Base-by-base conservation (phyloP, 75 land plant species). In the Selaginella moellendorffii region DNA sequence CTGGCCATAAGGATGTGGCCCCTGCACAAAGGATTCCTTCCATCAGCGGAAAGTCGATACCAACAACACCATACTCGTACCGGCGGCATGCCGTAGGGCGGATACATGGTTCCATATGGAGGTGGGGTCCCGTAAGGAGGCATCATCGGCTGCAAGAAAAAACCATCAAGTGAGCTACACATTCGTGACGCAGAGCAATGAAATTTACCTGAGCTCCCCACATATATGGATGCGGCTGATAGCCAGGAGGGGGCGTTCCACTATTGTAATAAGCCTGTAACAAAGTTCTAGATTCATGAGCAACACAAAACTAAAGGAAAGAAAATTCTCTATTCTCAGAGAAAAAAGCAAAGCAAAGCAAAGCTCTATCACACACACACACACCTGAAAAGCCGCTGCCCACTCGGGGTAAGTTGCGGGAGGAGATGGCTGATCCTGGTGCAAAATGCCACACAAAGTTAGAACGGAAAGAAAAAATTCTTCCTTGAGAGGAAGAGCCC, bases 251-350 rank as follows among this genome's bases (percentile, higher is more conserved):
- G 5, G 96, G 96, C 5, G 24, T 21, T 27, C 96, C 75, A 28
- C 82, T 69, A 5, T 80, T 78, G 79, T 90, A 90, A 72, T 83
- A 90, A 46, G 96, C 96, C 84, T 85, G 77, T 61, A 63, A 14
- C 5, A 36, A 36, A 5, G 46, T 5, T 5, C n/a, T n/a, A n/a
- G n/a, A 5, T 36, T 36, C 14, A 14, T 36, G 10, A 36, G 46
- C 14, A 36, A 36, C 5, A 36, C 46, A 36, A 36, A 36, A 36
- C 46, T 36, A 36, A 36, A 36, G 14, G 10, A 36, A 36, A 5
- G 14, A 5, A 36, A 14, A 36, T 36, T 5, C 14, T 36, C 14
- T 36, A 14, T 36, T 5, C 14, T 36, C n/a, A n/a, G n/a, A n/a
- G n/a, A n/a, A n/a, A n/a, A n/a, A n/a, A n/a, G n/a, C n/a, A n/a